Evolutionary conservation across 208 protist species (phyloP), one percentile per base, ranked within the genome.

Genomic region (Trypanosoma lewisi): DNA sequence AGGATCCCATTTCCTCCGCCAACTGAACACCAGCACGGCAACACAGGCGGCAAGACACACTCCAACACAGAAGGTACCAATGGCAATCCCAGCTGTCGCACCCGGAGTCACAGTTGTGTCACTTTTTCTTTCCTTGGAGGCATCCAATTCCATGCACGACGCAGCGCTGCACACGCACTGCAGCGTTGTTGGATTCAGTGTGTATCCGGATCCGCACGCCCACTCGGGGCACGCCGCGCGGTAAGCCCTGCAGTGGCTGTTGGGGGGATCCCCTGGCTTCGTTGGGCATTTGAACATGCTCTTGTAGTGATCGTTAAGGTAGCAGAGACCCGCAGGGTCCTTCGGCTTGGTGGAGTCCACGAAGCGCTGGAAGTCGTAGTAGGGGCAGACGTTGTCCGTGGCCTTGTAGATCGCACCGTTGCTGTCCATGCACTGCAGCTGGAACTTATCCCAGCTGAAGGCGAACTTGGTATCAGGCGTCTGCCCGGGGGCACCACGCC

Each of bases 331-430:
- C 30, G 69, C 75, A 37, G 70, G 48, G 37, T 65, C 73, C 42
- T 56, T 77, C 11, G 81, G 81, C 36, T 69, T 71, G 6, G 79
- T 77, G 31, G 72, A 73, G 49, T 83, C 58, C 12, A 91, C 52
- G 19, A 83, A 75, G 49, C 77, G 70, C 45, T 71, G 53, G 45
- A 87, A 91, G 69, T 91, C 75, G 45, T 53, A 61, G 4, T 80
- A 69, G 17, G 80, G 83, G 51, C 83, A 90, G 21, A 75, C 70
- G 70, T 79, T 84, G 51, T 78, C 41, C 12, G 0, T 28, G 4
- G 80, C 78, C 17, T 73, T 27, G 64, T 87, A 87, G 27, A 63
- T 63, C 0, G 2, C 25, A 17, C 69, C 64, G n/a, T 41, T 52
- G 55, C 61, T 65, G 33, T 83, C 51, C 65, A 73, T 74, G 70